Conservation (phyloP, 345 rosid genomes). For the Reutealis trisperma region DNA sequence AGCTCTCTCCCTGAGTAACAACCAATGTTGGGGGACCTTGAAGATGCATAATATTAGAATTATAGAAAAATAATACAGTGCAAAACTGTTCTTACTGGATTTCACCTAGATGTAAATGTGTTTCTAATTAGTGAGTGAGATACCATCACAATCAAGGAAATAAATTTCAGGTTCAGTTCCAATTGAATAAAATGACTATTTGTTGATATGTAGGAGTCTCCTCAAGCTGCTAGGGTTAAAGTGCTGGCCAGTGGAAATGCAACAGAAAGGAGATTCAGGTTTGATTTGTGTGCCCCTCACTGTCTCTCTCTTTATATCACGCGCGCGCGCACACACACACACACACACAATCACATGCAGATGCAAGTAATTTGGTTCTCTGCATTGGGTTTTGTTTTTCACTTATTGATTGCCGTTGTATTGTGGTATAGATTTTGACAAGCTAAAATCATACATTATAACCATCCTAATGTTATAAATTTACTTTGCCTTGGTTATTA, state of each 20-base stretch:
- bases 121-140: neutral
- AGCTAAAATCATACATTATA: neutral
- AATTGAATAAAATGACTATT: slow-evolving; percentile 20
- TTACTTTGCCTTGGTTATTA: too few relatives aligned
- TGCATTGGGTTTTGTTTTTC: neutral
- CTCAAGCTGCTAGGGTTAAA: slow-evolving; percentile 97
- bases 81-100: neutral
- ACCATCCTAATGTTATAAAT: neutral
- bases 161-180: neutral
- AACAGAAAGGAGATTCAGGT: slow-evolving; percentile 97
- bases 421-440: neutral
- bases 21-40: neutral
- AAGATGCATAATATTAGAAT: neutral
- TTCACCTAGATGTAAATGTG: neutral
- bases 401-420: neutral
- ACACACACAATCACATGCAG: too few relatives aligned
- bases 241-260: slow-evolving; percentile 95
- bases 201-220: slow-evolving; percentile 73
- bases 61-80: neutral
- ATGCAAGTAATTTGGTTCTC: neutral
- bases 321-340: too few relatives aligned
- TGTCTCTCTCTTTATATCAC: neutral
- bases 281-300: slow-evolving; percentile 6
- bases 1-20: too few relatives aligned
- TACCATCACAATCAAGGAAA: neutral